A percentile compares a stretch with the other conserved stretches of the same genome.
Conservation (phyloP, 2,329 filamentous ascomycete genomes). For the Hymenoscyphus repandus region DNA sequence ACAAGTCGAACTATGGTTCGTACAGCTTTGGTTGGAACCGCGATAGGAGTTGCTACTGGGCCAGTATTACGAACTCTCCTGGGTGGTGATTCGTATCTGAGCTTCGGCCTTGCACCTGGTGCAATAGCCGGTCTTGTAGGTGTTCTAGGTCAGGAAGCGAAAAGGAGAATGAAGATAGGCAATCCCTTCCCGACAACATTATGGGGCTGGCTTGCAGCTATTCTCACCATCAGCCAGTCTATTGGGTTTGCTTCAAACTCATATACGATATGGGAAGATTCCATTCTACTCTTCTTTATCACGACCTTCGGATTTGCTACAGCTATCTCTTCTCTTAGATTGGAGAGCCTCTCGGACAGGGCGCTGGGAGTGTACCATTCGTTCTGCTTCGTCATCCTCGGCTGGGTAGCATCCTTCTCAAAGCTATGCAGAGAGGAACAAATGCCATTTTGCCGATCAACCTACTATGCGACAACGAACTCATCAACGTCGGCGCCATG, state of each 20-base stretch:
- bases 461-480: slow-evolving; percentile 87
- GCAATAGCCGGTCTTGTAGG: slow-evolving; percentile 30
- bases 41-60: slow-evolving; percentile 21
- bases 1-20: slow-evolving; percentile 20
- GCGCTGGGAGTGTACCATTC: slow-evolving; percentile 81
- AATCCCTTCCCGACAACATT: slow-evolving; percentile 64
- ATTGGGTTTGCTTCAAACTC: slow-evolving; percentile 95
- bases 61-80: slow-evolving; percentile 18
- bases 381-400: slow-evolving; percentile 71
- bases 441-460: slow-evolving; percentile 93
- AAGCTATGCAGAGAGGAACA: slow-evolving; percentile 95
- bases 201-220: slow-evolving; percentile 82
- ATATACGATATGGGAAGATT: slow-evolving; percentile 98
- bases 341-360: slow-evolving; percentile 61
- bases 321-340: slow-evolving; percentile 68
- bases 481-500: slow-evolving; percentile 90
- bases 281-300: slow-evolving; percentile 87
- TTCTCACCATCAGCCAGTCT: slow-evolving; percentile 84
- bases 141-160: slow-evolving; percentile 34
- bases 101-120: slow-evolving; percentile 21
- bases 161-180: slow-evolving; percentile 29
- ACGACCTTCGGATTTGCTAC: slow-evolving; percentile 79
- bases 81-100: slow-evolving; percentile 13
- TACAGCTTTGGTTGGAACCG: slow-evolving; percentile 24
- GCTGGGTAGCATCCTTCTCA: slow-evolving; percentile 77